These are phyloP conservation scores for Pyrenophora graminea DNA, from an alignment of 2,329 filamentous ascomycete species.

Conservation along the genomic window DNA sequence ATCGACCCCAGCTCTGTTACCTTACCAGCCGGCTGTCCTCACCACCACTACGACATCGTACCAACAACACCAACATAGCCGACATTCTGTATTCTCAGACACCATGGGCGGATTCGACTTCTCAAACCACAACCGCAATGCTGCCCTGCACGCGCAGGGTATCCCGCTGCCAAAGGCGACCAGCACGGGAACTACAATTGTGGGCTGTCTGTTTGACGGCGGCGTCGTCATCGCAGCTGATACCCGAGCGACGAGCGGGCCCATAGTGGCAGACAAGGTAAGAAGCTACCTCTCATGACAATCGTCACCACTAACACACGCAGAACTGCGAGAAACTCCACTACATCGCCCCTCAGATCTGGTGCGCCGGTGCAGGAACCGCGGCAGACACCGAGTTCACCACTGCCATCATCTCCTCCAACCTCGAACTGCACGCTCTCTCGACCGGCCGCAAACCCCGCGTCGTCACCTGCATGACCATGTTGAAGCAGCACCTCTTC, in stretches of 20 bases:
- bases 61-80: background rate
- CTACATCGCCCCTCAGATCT: conserved; percentile 98
- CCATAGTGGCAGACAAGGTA: conserved; percentile 98
- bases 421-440: conserved; percentile 95
- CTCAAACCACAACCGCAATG: conserved; percentile 99
- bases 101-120: conserved; percentile 82
- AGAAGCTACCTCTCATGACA: background rate
- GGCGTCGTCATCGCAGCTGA: conserved; percentile 99
- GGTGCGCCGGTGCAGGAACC: conserved; percentile 97
- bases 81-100: conserved; percentile 18
- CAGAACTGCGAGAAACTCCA: conserved; percentile 99
- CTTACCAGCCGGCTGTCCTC: no score
- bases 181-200: conserved; percentile 98
- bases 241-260: conserved; percentile 93
- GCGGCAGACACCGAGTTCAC: conserved; percentile 99
- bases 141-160: conserved; percentile 89
- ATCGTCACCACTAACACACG: conserved; percentile 13
- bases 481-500: conserved; percentile 99
- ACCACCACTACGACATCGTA: no score
- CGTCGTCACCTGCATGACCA: conserved; percentile 98
- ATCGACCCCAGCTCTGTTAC: no score
- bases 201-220: conserved; percentile 94
- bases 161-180: conserved; percentile 96
- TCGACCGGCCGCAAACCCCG: conserved; percentile 95
- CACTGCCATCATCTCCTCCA: conserved; percentile 95